phyloP scores from a whole-genome alignment of 805 yeast species.

The Yarrowia yakushimensis region DNA sequence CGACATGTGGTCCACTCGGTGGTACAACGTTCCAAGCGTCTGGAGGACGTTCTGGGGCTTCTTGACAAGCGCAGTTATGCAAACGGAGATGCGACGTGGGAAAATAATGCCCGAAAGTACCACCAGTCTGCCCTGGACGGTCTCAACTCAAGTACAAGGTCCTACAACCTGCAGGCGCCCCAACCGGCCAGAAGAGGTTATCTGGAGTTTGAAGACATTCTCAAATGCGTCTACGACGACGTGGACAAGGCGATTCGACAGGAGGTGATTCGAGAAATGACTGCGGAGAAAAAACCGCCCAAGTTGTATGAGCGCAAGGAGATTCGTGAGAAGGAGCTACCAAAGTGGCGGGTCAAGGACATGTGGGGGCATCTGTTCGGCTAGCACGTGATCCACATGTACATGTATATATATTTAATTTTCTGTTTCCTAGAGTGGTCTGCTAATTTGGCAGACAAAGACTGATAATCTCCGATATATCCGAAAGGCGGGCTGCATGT shows the following conservation, averaged over 20 bases:
- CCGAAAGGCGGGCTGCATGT: not conserved
- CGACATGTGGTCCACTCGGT: slow-evolving; percentile 17
- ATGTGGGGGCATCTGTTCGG: slow-evolving; percentile 23
- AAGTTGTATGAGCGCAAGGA: not conserved
- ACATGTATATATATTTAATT: not conserved
- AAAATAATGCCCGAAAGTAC: slow-evolving; percentile 35
- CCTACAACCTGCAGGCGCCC: slow-evolving; percentile 65
- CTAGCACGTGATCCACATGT: not conserved
- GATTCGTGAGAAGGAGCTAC: slow-evolving; percentile 17
- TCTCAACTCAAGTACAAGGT: slow-evolving; percentile 50
- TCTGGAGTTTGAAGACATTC: slow-evolving; percentile 45
- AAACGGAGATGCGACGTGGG: slow-evolving; percentile 40
- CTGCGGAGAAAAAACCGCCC: slow-evolving; percentile 2
- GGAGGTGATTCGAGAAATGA: slow-evolving; percentile 6
- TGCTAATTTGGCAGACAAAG: not conserved
- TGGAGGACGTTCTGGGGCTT: not conserved
- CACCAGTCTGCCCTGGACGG: slow-evolving; percentile 40
- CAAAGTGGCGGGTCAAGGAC: slow-evolving; percentile 12
- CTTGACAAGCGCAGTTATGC: not conserved
- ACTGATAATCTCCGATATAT: not conserved
- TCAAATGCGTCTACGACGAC: slow-evolving; percentile 40
- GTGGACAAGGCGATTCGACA: slow-evolving; percentile 32
- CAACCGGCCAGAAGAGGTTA: slow-evolving; percentile 56
- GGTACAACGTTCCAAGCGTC: not conserved
- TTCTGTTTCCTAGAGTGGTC: not conserved